Evolutionary conservation across 305 asterid genomes (phyloP), one percentile per base, ranked within the genome.

Genomic region (Caryopteris hybrid): DNA sequence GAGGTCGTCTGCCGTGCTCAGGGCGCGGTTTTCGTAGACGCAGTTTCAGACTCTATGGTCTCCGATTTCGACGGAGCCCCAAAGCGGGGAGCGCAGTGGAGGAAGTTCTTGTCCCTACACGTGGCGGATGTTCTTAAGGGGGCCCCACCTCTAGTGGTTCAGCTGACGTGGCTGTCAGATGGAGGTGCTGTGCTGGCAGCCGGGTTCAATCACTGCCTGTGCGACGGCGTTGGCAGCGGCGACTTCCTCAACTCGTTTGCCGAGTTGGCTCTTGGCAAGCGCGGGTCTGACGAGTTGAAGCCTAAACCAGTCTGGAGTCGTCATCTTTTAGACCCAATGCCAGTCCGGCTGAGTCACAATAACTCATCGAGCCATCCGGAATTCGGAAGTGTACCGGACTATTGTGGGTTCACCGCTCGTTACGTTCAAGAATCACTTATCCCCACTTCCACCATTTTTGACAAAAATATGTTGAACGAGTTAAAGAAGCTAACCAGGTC

Each of bases 101-200:
- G n/a, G n/a, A n/a, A n/a, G n/a, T 71, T 86, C 43, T 33, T 89
- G 64, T 83, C 91, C 6, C 34, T 81, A 21, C 69, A 67, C 46
- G 88, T 74, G 69, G 70, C 57, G 0, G 91, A 89, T 39, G 90
- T 82, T 3, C 85, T 86, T 0, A 71, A 46, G 5, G 96, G 94
- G 39, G 81, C 78, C 31, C 88, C 96, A 8, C 88, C 88, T 0
- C 60, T 86, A 8, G 94, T 86, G 0, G 76, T 85, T 12, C 96
- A 89, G 89, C 83, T 89, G 69, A 89, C 96, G 21, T 86, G 96
- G 92, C 84, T 85, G 0, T 62, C 82, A 0, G 96, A 85, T 14
- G 86, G 86, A 1, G 85, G 80, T n/a, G 94, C 86, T 69, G 67
- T 87, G 47, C 66, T 89, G 59, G 90, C 84, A 0, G 79, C 77